Evolutionary conservation across 306 rosid species (phyloP).

Genomic region (Aeschynomene evenia): DNA sequence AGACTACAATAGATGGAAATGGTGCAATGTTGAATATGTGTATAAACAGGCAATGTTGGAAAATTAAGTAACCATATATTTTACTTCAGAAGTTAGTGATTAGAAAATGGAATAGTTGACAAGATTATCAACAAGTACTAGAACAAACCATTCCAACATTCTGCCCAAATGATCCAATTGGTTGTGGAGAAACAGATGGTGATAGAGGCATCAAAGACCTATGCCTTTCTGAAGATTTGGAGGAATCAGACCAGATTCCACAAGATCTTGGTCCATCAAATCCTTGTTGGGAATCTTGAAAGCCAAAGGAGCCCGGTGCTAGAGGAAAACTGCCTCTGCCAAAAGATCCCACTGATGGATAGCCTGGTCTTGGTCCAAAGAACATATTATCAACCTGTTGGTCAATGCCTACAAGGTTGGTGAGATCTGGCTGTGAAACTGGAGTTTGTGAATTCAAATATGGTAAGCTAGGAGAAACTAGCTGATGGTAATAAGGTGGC

Average conservation of each 20-base stretch:
- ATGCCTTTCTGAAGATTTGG: slow-evolving; percentile 71
- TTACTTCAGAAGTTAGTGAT: slow-evolving; percentile 8
- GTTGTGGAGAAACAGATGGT: slow-evolving; percentile 75
- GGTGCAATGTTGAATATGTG: background rate
- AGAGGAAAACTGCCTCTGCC: slow-evolving; percentile 72
- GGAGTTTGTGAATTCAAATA: slow-evolving; percentile 64
- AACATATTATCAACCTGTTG: slow-evolving; percentile 70
- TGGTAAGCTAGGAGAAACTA: slow-evolving; percentile 68
- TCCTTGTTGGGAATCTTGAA: slow-evolving; percentile 78
- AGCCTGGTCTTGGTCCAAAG: slow-evolving; percentile 79
- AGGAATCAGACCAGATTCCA: slow-evolving; percentile 78
- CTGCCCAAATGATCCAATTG: slow-evolving; percentile 68
- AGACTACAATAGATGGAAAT: background rate
- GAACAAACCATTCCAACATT: slow-evolving; percentile 76
- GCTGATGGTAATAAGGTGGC: slow-evolving; percentile 69
- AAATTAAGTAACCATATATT: background rate
- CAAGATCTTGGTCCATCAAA: slow-evolving; percentile 69
- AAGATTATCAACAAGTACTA: slow-evolving; percentile 34
- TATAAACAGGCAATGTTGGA: background rate
- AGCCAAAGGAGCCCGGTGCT: slow-evolving; percentile 56
- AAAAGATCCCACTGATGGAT: slow-evolving; percentile 66
- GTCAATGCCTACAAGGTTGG: slow-evolving; percentile 64
- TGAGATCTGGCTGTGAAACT: slow-evolving; percentile 74
- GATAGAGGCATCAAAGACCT: slow-evolving; percentile 64
- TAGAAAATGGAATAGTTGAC: slow-evolving; percentile 10